A percentile compares a stretch with the other conserved stretches of the same genome.
Conservation (phyloP, 2,329 filamentous ascomycete genomes). For the Fusarium praegraminearum region DNA sequence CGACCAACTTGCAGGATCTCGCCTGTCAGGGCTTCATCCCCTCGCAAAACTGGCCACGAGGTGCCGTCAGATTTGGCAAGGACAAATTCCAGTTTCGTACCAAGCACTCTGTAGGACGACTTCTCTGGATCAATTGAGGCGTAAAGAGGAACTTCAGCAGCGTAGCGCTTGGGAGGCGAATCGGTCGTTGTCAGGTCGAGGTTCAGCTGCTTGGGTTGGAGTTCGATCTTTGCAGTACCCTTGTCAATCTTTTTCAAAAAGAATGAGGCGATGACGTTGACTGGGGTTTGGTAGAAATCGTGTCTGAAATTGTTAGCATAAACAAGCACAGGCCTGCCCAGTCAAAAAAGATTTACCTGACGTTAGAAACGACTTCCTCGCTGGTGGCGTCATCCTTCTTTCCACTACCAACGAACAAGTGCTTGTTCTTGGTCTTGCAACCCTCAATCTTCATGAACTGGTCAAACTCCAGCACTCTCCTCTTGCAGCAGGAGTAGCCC, state of each 20-base stretch:
- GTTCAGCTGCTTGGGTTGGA: constrained; percentile 71
- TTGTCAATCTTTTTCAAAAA: constrained; percentile 98
- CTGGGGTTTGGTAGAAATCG: constrained; percentile 95
- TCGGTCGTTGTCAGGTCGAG: constrained; percentile 91
- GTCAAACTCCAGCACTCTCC: constrained; percentile 94
- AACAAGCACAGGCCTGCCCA: not conserved
- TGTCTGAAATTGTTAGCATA: constrained; percentile 55
- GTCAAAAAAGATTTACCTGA: constrained; percentile 68
- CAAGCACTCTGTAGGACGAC: constrained; percentile 83
- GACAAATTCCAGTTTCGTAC: constrained; percentile 87
- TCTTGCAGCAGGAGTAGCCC: constrained; percentile 97
- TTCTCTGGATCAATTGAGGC: constrained; percentile 79
- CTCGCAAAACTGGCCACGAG: constrained; percentile 87
- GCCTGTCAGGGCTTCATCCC: constrained; percentile 74
- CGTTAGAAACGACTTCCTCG: constrained; percentile 82
- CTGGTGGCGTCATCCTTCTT: constrained; percentile 68
- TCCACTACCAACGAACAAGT: constrained; percentile 86
- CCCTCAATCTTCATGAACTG: constrained; percentile 97
- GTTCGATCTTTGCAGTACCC: constrained; percentile 77
- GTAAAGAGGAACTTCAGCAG: constrained; percentile 78
- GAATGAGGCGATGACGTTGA: constrained; percentile 87
- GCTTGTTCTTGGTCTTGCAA: constrained; percentile 82
- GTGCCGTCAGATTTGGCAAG: constrained; percentile 78
- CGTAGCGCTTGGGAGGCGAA: constrained; percentile 80
- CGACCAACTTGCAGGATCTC: constrained; percentile 92